Evolutionary conservation across 495 filamentous ascomycete genomes (phyloP), one percentile per base, ranked within the genome.

Genomic region (Hypoxylon subgilvum): DNA sequence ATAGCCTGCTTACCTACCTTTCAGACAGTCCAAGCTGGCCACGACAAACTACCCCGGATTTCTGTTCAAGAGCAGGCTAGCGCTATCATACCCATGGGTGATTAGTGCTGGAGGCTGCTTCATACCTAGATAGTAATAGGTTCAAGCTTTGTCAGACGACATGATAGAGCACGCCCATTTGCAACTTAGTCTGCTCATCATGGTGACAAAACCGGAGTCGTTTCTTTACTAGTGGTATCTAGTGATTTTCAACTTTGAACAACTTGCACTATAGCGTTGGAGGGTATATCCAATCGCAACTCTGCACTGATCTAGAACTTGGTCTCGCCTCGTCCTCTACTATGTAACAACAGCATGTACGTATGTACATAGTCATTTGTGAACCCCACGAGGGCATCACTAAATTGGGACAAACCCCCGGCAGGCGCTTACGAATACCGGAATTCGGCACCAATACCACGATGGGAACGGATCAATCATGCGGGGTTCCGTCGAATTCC

Each of bases 211-310:
- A 7, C 9, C 5, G 17, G 16, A 16, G 1, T 40, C 17, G n/a
- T 40, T 17, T 40, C 19, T 32, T 6, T 13, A 39, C 9, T 49
- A 35, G 16, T 18, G 19, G 14, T 41, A 8, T 41, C 39, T 23
- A n/a, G 6, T 3, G 16, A 23, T 4, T 12, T n/a, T 8, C 25
- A 30, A 44, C 41, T 17, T 16, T 6, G 41, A 30, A 28, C 19
- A 12, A 23, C 12, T 16, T 41, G 39, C 9, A 41, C 19, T 4
- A 9, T 21, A 10, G n/a, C n/a, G n/a, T n/a, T n/a, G n/a, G n/a
- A n/a, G n/a, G n/a, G n/a, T n/a, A n/a, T 19, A 47, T 46, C 46
- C 52, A 57, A 57, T 63, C 59, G 47, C 52, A 52, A 63, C 14
- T 7, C 40, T 45, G 32, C 19, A 38, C 46, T 49, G 25, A 50